Base-by-base conservation (phyloP, 2,329 filamentous ascomycete genomes). In the Talaromyces amestolkiae region DNA sequence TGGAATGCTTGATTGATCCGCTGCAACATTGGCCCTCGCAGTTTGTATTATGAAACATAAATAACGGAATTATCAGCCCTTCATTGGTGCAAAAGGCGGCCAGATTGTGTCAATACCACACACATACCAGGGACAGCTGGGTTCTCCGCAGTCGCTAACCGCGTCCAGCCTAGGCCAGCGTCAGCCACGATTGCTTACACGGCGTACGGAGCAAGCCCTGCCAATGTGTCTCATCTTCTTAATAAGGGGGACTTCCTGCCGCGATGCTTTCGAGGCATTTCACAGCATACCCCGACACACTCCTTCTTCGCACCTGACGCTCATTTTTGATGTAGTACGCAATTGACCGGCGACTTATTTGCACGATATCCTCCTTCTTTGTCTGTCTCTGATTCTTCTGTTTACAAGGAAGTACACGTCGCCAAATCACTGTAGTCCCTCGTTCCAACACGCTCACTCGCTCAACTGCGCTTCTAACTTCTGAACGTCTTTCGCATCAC, bases 111-210 rank as follows among this genome's bases (percentile, higher is more conserved):
- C 27, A 33, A 27, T 13, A 54, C 49, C 19, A 3, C 8, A 2
- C 19, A 5, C 49, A 24, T 39, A 37, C 33, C n/a, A 22, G 27
- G 49, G 22, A 49, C 22, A 13, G 10, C 45, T 15, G 17, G 43
- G 31, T 17, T 37, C 51, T 56, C 53, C 53, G 33, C 33, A 56
- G 53, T 37, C 49, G 53, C 53, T 56, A 56, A 56, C 53, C 53
- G 53, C 17, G n/a, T 56, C n/a, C 53, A 56, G 53, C n/a, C 53
- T 56, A 56, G 51, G 27, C 19, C 31, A 15, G 4, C 49, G 15
- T 56, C 53, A 56, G 53, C 53, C 53, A 56, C 33, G 53, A 56
- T 24, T 17, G 33, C 49, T 53, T 53, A 37, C 51, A 35, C 51
- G 51, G 51, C 37, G 51, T 56, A 53, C 49, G 24, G 47, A 51